These are phyloP conservation scores for Inonotus obliquus DNA, from an alignment of 1,284 basidiomycete species.

Conservation along the genomic window DNA sequence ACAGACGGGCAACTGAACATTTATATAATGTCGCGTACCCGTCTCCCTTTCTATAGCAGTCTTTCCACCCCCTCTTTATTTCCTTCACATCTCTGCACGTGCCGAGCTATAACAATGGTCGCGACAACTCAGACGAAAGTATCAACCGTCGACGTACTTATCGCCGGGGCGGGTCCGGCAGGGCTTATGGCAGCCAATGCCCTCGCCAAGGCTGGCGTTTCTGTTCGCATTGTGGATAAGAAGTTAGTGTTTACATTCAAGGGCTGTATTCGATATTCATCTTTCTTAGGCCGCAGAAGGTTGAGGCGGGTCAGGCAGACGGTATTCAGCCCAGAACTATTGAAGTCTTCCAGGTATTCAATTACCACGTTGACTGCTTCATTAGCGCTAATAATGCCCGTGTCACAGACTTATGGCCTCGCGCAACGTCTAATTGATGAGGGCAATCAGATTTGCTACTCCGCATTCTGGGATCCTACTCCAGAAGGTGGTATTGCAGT, in stretches of 20 bases:
- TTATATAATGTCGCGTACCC: not conserved
- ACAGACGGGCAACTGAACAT: not conserved
- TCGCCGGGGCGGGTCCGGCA: slow-evolving; percentile 54
- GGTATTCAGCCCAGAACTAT: slow-evolving; percentile 75
- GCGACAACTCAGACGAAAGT: slow-evolving; percentile 20
- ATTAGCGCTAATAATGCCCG: not conserved
- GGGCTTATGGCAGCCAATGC: slow-evolving; percentile 63
- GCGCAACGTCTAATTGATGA: slow-evolving; percentile 58
- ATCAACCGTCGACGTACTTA: slow-evolving; percentile 48
- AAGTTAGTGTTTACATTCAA: slow-evolving; percentile 36
- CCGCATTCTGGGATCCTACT: slow-evolving; percentile 68
- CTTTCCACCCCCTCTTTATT: not conserved
- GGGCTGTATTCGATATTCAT: not conserved
- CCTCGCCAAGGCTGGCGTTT: slow-evolving; percentile 54
- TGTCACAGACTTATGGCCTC: slow-evolving; percentile 67
- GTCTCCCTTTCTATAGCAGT: not conserved
- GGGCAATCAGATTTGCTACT: slow-evolving; percentile 64
- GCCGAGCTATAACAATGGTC: not conserved
- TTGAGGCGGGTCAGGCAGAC: slow-evolving; percentile 71
- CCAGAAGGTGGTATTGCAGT: slow-evolving; percentile 58
- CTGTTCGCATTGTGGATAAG: slow-evolving; percentile 63
- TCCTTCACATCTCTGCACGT: not conserved
- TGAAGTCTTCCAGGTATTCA: slow-evolving; percentile 64
- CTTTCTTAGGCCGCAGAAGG: slow-evolving; percentile 43
- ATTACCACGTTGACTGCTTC: not conserved